A percentile compares a stretch with the other conserved stretches of the same genome.
Evolutionary conservation across 2,329 filamentous ascomycete species (phyloP).

Genomic region (Neonectria ditissima): DNA sequence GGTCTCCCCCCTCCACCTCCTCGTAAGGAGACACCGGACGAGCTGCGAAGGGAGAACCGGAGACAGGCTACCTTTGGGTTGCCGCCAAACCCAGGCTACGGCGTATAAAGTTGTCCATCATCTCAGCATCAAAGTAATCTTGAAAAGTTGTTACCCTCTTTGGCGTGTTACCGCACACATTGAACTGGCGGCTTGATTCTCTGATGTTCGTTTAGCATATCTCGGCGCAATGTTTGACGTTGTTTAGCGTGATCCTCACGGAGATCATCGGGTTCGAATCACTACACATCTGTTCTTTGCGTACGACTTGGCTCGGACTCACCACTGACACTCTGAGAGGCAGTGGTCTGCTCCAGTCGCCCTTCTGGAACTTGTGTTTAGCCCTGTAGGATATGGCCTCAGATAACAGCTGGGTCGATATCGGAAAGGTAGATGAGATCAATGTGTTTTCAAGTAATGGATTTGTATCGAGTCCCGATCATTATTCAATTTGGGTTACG

Average conservation of each 20-base stretch:
- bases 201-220: conserved; percentile 49
- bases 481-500: conserved; percentile 5
- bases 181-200: conserved; percentile 33
- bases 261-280: conserved; percentile 39
- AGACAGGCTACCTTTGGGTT: conserved; percentile 66
- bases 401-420: conserved; percentile 34
- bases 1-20: conserved; percentile 71
- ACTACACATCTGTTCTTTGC: conserved; percentile 38
- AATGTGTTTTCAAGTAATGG: conserved; percentile 34
- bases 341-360: conserved; percentile 31
- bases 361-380: conserved; percentile 37
- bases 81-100: conserved; percentile 57
- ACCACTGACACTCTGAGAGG: conserved; percentile 32
- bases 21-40: conserved; percentile 67
- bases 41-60: conserved; percentile 63
- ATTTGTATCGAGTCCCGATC: not conserved
- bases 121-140: conserved; percentile 14
- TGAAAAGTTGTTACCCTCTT: conserved; percentile 32
- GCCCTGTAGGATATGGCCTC: conserved; percentile 34
- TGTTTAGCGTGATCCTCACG: conserved; percentile 40
- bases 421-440: conserved; percentile 44
- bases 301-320: conserved; percentile 22
- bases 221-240: conserved; percentile 48
- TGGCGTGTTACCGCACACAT: conserved; percentile 34
- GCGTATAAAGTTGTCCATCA: conserved; percentile 40